Conservation (phyloP, 2,329 filamentous ascomycete species). For the Rutstroemia sp. region DNA sequence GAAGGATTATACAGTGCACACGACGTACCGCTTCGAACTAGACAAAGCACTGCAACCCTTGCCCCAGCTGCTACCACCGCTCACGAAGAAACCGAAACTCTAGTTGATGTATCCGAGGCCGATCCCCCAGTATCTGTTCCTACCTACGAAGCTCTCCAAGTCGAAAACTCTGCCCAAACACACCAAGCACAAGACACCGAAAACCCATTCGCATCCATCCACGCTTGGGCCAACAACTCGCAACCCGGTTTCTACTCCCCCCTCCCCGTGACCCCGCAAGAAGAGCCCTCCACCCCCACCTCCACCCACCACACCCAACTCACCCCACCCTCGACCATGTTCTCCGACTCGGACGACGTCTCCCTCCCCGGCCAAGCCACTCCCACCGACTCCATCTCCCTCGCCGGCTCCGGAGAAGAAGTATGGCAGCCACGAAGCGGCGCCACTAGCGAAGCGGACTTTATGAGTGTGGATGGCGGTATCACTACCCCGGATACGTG, state of each 20-base stretch:
- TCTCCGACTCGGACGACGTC: constrained; percentile 19
- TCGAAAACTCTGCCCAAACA: constrained; percentile 31
- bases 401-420: constrained; percentile 44
- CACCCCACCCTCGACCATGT: constrained; percentile 19
- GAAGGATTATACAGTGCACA: constrained; percentile 33
- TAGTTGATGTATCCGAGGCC: constrained; percentile 26
- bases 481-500: constrained; percentile 55
- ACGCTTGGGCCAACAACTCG: constrained; percentile 51
- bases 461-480: constrained; percentile 53
- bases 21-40: constrained; percentile 12
- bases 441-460: constrained; percentile 41
- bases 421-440: constrained; percentile 30
- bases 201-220: constrained; percentile 49
- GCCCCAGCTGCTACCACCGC: background rate
- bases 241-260: constrained; percentile 50
- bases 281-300: constrained; percentile 26
- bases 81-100: constrained; percentile 15
- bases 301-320: constrained; percentile 10
- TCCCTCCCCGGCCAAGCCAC: constrained; percentile 40
- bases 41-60: constrained; percentile 18
- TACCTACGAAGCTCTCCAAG: constrained; percentile 16
- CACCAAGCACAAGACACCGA: constrained; percentile 47
- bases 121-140: constrained; percentile 24
- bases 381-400: constrained; percentile 50
- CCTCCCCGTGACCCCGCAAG: constrained; percentile 39